Evolutionary conservation across 2,329 filamentous ascomycete species (phyloP).

Genomic region (Stylonectria norvegica): DNA sequence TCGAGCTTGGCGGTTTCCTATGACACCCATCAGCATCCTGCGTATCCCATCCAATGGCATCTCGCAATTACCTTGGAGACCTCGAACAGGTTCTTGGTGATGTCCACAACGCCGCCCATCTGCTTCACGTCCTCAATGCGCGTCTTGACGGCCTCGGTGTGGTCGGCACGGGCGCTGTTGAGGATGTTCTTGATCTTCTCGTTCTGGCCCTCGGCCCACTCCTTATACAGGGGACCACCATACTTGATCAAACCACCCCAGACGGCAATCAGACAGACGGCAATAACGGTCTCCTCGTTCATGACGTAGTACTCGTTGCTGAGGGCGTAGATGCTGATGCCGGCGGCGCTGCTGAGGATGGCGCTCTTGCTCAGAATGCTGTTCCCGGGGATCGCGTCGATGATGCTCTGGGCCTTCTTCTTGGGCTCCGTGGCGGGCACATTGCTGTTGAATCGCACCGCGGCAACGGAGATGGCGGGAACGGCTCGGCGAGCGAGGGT

Average conservation of each 20-base stretch:
- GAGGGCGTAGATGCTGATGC: slow-evolving; percentile 88
- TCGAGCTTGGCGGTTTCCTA: slow-evolving; percentile 97
- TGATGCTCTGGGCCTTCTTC: slow-evolving; percentile 93
- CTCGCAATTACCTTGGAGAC: slow-evolving; percentile 80
- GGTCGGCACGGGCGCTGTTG: slow-evolving; percentile 89
- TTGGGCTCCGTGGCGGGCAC: slow-evolving; percentile 86
- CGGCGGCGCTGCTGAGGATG: slow-evolving; percentile 89
- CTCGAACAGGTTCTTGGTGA: slow-evolving; percentile 95
- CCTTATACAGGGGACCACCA: slow-evolving; percentile 84
- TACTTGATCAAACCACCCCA: slow-evolving; percentile 92
- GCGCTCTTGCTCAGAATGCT: slow-evolving; percentile 93
- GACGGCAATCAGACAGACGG: slow-evolving; percentile 86
- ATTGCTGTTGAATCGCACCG: slow-evolving; percentile 68
- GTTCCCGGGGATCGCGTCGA: slow-evolving; percentile 90
- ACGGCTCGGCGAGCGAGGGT: slow-evolving; percentile 70
- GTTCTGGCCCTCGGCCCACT: slow-evolving; percentile 87
- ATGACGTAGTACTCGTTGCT: slow-evolving; percentile 99
- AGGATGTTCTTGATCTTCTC: slow-evolving; percentile 93
- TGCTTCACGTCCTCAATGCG: slow-evolving; percentile 94
- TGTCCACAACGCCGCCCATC: slow-evolving; percentile 88
- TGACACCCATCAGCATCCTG: slow-evolving; percentile 23
- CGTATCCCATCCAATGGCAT: slow-evolving; percentile 8
- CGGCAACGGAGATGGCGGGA: slow-evolving; percentile 68
- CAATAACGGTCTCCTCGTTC: slow-evolving; percentile 97
- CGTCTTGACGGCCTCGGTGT: slow-evolving; percentile 91